Evolutionary conservation across 805 yeast genomes (phyloP).

Genomic region (Candida suzukii): DNA sequence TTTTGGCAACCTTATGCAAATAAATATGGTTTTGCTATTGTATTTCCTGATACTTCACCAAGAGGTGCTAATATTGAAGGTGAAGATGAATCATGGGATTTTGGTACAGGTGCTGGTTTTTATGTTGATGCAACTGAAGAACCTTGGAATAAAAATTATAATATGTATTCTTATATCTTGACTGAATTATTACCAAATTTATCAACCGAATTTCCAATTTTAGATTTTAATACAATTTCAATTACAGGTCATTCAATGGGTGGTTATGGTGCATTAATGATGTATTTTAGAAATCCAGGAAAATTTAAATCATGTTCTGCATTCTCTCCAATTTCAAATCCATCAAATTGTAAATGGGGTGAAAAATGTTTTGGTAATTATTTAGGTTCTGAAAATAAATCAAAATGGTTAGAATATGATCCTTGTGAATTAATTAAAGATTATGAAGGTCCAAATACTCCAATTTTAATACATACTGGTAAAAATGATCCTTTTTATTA

Average conservation of each 20-base stretch:
- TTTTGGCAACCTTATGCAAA: slow-evolving; percentile 76
- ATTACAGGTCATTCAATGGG: slow-evolving; percentile 99
- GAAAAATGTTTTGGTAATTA: slow-evolving; percentile 74
- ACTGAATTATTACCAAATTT: slow-evolving; percentile 59
- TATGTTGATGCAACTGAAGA: slow-evolving; percentile 76
- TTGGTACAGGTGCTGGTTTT: slow-evolving; percentile 95
- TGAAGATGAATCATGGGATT: slow-evolving; percentile 68
- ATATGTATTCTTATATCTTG: slow-evolving; percentile 81
- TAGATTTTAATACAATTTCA: slow-evolving; percentile 62
- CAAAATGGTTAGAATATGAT: slow-evolving; percentile 70
- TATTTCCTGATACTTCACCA: slow-evolving; percentile 96
- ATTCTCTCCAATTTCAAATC: slow-evolving; percentile 86
- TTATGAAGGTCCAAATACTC: slow-evolving; percentile 40
- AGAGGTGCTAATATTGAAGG: slow-evolving; percentile 74
- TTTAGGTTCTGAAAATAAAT: slow-evolving; percentile 54
- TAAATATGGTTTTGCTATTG: slow-evolving; percentile 76
- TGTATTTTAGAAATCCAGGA: slow-evolving; percentile 59
- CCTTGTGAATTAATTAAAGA: slow-evolving; percentile 68
- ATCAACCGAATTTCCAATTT: slow-evolving; percentile 29
- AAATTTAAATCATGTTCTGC: slow-evolving; percentile 77
- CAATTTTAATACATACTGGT: slow-evolving; percentile 82
- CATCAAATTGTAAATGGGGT: slow-evolving; percentile 80
- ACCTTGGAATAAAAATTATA: slow-evolving; percentile 67
- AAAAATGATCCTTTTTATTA: slow-evolving; percentile 65
- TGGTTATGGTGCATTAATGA: slow-evolving; percentile 84